These are phyloP conservation scores for Byssochlamys sp. DNA, from an alignment of 2,329 filamentous ascomycete genomes.

Conservation along the genomic window DNA sequence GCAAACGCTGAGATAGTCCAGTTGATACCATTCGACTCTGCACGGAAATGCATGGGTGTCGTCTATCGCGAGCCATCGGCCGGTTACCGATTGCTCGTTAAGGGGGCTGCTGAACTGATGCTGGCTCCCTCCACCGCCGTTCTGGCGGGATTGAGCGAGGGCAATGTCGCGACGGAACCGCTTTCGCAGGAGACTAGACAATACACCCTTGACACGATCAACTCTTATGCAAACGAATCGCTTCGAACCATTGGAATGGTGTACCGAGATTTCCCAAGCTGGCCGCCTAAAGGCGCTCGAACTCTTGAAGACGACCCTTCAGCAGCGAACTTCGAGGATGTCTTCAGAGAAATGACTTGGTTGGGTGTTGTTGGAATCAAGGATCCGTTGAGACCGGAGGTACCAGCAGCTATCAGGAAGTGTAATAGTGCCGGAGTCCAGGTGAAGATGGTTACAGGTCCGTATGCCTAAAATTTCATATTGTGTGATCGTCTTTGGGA, in stretches of 20 bases:
- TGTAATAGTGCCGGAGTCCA: slow-evolving; percentile 60
- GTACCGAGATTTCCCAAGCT: slow-evolving; percentile 61
- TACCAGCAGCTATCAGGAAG: slow-evolving; percentile 56
- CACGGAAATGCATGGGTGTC: slow-evolving; percentile 56
- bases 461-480: background rate
- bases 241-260: slow-evolving; percentile 66
- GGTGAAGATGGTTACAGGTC: slow-evolving; percentile 62
- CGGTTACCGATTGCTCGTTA: slow-evolving; percentile 38
- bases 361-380: slow-evolving; percentile 65
- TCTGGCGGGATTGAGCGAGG: slow-evolving; percentile 18
- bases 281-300: slow-evolving; percentile 53
- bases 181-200: slow-evolving; percentile 19
- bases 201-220: slow-evolving; percentile 25
- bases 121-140: slow-evolving; percentile 26
- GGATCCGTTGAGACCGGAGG: slow-evolving; percentile 60
- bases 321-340: slow-evolving; percentile 55
- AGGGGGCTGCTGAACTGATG: slow-evolving; percentile 42
- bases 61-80: slow-evolving; percentile 32
- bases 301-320: slow-evolving; percentile 51
- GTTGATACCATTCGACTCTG: slow-evolving; percentile 65
- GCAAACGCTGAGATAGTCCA: slow-evolving; percentile 53
- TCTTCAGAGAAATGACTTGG: slow-evolving; percentile 66
- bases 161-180: slow-evolving; percentile 14
- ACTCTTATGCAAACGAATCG: slow-evolving; percentile 44
- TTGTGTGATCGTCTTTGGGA: background rate